Evolutionary conservation across 169 alveolate genomes (phyloP), one percentile per base, ranked within the genome.

Genomic region (Fabrea salina): DNA sequence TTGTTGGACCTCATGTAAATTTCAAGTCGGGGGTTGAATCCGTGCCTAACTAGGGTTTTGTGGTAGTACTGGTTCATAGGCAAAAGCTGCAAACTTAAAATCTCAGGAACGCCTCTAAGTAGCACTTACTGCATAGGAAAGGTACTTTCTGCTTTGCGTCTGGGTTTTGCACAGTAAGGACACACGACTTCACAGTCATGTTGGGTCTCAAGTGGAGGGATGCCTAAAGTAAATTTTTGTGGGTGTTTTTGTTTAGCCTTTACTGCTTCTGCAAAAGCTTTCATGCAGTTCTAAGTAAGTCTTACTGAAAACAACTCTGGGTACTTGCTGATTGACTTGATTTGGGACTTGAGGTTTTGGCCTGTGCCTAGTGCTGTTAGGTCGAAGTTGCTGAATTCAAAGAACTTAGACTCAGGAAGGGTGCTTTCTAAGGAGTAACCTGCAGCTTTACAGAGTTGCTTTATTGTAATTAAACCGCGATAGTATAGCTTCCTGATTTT

Each of bases 91-190:
- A 61, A 47, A 32, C 16, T 51, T 8, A 61, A 13, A 13, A 51
- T n/a, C n/a, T 61, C 74, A 7, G 44, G 49, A 33, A 61, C 74
- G 25, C 74, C 74, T 61, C 74, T 61, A 61, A 22, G 19, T 61
- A 61, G 11, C 25, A 13, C 74, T 61, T 61, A 61, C 74, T 32
- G 32, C 25, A 35, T n/a, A 1, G 39, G 11, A 32, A 33, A 32
- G 13, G 51, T 61, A 16, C 74, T 37, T 11, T 27, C 49, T 4
- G 54, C 11, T 35, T 37, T 61, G 25, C 32, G 32, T 30, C 49
- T 61, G 32, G 25, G 16, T 27, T 37, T 61, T 35, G 54, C 74
- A 61, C 74, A 61, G 25, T 35, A 61, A 11, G 32, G 74, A 4
- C 74, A 61, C 11, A 37, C 39, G 11, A 61, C 25, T 2, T 61